These are phyloP conservation scores for Kwoniella bestiolae DNA, from an alignment of 768 basidiomycete species.

Conservation along the genomic window DNA sequence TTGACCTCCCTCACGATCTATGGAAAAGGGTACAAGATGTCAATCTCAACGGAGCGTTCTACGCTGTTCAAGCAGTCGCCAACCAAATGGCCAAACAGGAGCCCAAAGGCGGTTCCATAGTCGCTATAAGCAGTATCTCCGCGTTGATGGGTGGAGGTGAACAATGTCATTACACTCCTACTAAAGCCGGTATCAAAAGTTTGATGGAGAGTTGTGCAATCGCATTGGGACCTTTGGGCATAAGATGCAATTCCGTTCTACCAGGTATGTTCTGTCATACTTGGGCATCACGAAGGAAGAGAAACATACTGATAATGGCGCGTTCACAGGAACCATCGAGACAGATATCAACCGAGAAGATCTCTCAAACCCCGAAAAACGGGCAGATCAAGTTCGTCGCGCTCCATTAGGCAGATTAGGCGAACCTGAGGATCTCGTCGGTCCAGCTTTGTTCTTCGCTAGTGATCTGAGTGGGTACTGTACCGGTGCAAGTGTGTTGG, in stretches of 20 bases:
- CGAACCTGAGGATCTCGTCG: slow-evolving; percentile 72
- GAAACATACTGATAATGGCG: too few relatives aligned
- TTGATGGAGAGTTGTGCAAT: slow-evolving; percentile 80
- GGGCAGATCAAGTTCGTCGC: slow-evolving; percentile 68
- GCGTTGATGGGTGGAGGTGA: slow-evolving; percentile 76
- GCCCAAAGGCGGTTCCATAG: slow-evolving; percentile 66
- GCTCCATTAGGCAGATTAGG: slow-evolving; percentile 72
- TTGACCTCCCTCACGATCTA: slow-evolving; percentile 68
- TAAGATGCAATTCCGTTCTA: slow-evolving; percentile 65
- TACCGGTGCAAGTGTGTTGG: slow-evolving; percentile 58
- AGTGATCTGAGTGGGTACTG: slow-evolving; percentile 71
- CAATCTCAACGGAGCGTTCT: slow-evolving; percentile 78
- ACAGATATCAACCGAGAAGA: slow-evolving; percentile 80
- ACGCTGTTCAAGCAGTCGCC: slow-evolving; percentile 65
- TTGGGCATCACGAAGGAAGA: too few relatives aligned
- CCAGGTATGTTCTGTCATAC: slow-evolving; percentile 58
- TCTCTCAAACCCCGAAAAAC: slow-evolving; percentile 66
- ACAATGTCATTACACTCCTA: slow-evolving; percentile 79
- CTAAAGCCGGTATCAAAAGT: slow-evolving; percentile 76
- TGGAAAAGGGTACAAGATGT: slow-evolving; percentile 72
- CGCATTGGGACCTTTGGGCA: slow-evolving; percentile 75
- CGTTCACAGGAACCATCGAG: slow-evolving; percentile 66
- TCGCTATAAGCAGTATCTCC: slow-evolving; percentile 77
- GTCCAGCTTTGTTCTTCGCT: slow-evolving; percentile 74
- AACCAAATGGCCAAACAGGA: slow-evolving; percentile 73